These are phyloP conservation scores for Boletellus sp. DNA, from an alignment of 1,284 basidiomycete genomes.

Conservation along the genomic window DNA sequence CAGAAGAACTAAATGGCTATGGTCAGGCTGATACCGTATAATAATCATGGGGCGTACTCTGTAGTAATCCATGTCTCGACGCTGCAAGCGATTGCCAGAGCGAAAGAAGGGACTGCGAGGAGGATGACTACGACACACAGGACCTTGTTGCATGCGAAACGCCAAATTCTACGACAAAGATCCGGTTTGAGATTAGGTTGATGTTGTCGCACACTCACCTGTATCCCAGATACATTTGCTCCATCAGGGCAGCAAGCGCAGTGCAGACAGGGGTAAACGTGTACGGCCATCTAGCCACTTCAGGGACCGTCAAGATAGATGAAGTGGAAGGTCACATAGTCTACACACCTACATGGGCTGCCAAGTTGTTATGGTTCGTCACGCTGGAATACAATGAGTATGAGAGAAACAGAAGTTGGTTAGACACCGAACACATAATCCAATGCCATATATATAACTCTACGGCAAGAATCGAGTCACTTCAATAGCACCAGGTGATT, in stretches of 20 bases:
- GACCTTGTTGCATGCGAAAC: constrained; percentile 34
- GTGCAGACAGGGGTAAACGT: constrained; percentile 44
- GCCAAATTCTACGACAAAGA: constrained; percentile 23
- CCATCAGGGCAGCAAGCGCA: constrained; percentile 40
- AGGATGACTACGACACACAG: constrained; percentile 33
- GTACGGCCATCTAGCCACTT: constrained; percentile 35
- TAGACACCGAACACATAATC: constrained; percentile 10
- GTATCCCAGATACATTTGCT: constrained; percentile 28
- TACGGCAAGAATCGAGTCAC: not conserved
- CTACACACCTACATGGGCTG: constrained; percentile 12
- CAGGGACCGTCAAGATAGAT: not conserved
- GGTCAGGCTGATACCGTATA: not conserved
- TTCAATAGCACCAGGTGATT: not conserved
- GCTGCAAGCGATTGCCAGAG: constrained; percentile 38
- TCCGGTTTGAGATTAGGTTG: not conserved
- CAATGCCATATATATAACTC: constrained; percentile 21
- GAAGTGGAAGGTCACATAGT: not conserved
- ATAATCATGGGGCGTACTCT: constrained; percentile 28
- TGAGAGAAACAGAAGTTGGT: not conserved
- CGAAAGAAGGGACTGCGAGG: constrained; percentile 34
- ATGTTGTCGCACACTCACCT: constrained; percentile 6
- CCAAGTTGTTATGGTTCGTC: constrained; percentile 13
- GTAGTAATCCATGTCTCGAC: constrained; percentile 37
- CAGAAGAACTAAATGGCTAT: constrained; percentile 22
- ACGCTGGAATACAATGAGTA: constrained; percentile 9